A percentile compares a stretch with the other conserved stretches of the same genome.
phyloP scores from a whole-genome alignment of 495 filamentous ascomycete species.

The Aspergillus saccharolyticus region DNA sequence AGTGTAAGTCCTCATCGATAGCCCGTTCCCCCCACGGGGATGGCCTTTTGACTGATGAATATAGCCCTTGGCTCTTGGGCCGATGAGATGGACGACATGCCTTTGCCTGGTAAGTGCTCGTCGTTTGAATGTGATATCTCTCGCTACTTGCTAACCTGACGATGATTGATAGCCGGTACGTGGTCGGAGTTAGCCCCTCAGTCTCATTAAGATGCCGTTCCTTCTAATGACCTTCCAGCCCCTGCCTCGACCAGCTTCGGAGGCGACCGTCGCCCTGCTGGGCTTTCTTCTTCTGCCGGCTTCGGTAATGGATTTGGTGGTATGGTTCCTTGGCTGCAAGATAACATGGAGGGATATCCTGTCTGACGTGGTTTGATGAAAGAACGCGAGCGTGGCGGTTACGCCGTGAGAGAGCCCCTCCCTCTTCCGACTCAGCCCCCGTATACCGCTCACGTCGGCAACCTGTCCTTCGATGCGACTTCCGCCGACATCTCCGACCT shows the following conservation, averaged over 20 bases:
- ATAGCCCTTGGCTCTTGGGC: constrained; percentile 92
- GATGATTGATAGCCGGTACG: constrained; percentile 34
- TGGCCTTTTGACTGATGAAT: constrained; percentile 35
- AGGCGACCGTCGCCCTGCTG: constrained; percentile 42
- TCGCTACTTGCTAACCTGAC: constrained; percentile 18
- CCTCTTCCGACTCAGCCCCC: constrained; percentile 87
- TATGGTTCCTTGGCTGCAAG: constrained; percentile 17
- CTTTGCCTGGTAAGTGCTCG: constrained; percentile 59
- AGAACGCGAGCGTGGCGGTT: constrained; percentile 51
- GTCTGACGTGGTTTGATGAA: constrained; percentile 10
- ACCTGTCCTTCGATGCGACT: constrained; percentile 90
- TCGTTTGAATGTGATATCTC: constrained; percentile 9
- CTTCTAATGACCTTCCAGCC: constrained; percentile 27
- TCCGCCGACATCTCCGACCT: constrained; percentile 74
- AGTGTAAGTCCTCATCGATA: constrained; percentile 54
- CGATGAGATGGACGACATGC: constrained; percentile 91
- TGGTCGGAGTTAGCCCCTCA: constrained; percentile 8
- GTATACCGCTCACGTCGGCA: constrained; percentile 92
- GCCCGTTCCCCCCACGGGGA: constrained; percentile 9
- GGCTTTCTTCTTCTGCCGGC: constrained; percentile 31
- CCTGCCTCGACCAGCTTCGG: constrained; percentile 37
- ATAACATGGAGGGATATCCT: constrained; percentile 8
- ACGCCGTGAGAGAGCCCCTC: constrained; percentile 70
- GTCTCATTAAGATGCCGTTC: neutral
- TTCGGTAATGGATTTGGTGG: constrained; percentile 39